Evolutionary conservation across 768 basidiomycete species (phyloP).

Genomic region (Mycena maculata): DNA sequence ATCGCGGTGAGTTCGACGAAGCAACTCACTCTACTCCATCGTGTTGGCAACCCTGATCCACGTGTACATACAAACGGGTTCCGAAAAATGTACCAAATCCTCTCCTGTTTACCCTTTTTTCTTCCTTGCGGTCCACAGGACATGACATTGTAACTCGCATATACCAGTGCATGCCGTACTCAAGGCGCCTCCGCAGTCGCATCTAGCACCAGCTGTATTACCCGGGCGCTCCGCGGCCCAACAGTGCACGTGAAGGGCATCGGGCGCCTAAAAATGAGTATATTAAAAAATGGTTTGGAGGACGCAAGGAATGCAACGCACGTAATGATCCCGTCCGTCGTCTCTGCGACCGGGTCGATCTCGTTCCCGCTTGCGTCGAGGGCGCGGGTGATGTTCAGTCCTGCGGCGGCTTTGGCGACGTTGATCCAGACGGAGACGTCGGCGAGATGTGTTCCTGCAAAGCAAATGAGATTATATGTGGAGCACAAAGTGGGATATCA

Average conservation of each 20-base stretch:
- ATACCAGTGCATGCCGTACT: not conserved
- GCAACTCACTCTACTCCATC: too few relatives aligned
- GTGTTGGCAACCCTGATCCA: too few relatives aligned
- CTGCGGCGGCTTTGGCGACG: conserved; percentile 36
- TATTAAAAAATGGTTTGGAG: too few relatives aligned
- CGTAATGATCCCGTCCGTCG: conserved; percentile 34
- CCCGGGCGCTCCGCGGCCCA: conserved; percentile 24
- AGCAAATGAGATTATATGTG: too few relatives aligned
- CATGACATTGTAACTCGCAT: too few relatives aligned
- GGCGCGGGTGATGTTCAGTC: conserved; percentile 36
- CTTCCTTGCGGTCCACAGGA: too few relatives aligned
- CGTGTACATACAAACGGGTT: too few relatives aligned
- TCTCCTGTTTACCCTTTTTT: too few relatives aligned
- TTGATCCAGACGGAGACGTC: conserved; percentile 36
- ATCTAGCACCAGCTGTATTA: conserved; percentile 19
- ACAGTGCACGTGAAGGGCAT: conserved; percentile 32
- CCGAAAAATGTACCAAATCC: too few relatives aligned
- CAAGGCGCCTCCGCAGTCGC: conserved; percentile 4
- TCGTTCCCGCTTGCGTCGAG: conserved; percentile 33
- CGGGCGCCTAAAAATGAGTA: too few relatives aligned
- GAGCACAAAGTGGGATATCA: not conserved
- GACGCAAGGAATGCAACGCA: too few relatives aligned
- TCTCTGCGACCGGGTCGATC: conserved; percentile 35
- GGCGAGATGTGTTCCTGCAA: conserved; percentile 31
- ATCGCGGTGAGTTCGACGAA: too few relatives aligned